phyloP scores from a whole-genome alignment of 768 basidiomycete species.

The Serendipita sp. region DNA sequence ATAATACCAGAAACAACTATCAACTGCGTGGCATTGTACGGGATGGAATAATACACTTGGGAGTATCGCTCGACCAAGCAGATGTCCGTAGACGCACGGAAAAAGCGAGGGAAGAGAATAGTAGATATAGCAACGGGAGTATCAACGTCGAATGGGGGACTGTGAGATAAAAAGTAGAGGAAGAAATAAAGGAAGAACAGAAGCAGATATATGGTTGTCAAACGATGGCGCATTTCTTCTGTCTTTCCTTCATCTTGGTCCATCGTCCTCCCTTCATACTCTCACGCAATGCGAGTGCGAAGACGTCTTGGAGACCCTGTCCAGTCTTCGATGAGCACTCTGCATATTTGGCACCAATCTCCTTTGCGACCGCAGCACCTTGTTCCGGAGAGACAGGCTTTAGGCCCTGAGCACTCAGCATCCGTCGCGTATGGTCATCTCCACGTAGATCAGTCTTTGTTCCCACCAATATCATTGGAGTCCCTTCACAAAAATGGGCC shows the following conservation, averaged over 20 bases:
- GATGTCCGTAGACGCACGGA: not conserved
- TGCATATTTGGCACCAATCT: constrained; percentile 84
- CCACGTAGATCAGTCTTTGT: constrained; percentile 85
- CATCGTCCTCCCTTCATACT: constrained; percentile 60
- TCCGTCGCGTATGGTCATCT: constrained; percentile 71
- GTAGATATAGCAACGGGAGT: not conserved
- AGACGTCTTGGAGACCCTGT: constrained; percentile 78
- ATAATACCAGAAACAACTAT: not conserved
- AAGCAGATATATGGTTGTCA: constrained; percentile 14
- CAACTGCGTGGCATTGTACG: not conserved
- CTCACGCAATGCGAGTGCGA: constrained; percentile 74
- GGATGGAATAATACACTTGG: not conserved
- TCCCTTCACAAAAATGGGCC: constrained; percentile 77
- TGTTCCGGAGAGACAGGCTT: constrained; percentile 67
- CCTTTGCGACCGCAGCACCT: constrained; percentile 69
- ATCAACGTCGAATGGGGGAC: not conserved
- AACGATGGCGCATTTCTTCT: constrained; percentile 54
- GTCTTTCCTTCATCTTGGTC: constrained; percentile 46
- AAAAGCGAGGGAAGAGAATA: not conserved
- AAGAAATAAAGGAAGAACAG: not conserved
- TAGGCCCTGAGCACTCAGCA: constrained; percentile 81
- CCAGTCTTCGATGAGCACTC: constrained; percentile 95
- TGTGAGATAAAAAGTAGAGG: not conserved
- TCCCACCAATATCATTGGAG: constrained; percentile 79
- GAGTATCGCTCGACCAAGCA: not conserved